Evolutionary conservation across 2,329 filamentous ascomycete genomes (phyloP), one percentile per base, ranked within the genome.

Genomic region (Alternaria sp.): DNA sequence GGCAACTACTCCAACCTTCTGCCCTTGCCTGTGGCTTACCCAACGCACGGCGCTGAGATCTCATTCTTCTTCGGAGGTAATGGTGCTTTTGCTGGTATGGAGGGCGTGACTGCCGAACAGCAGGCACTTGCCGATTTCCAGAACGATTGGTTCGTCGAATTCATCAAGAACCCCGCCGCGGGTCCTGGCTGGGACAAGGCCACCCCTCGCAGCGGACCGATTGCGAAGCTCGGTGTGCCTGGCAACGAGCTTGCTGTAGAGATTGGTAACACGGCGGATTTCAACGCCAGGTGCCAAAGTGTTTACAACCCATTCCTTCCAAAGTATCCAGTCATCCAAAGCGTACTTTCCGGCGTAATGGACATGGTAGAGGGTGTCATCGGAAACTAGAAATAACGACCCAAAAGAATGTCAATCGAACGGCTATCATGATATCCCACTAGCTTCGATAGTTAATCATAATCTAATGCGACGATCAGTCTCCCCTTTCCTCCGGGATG

Each of bases 11-110:
- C 80, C 58, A 82, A 62, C 30, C 18, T 54, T 1, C 3, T 49
- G 30, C 60, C 58, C 34, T 53, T 79, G 9, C 73, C 76, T 10
- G 73, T 74, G 27, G 69, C 70, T 1, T 74, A 73, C n/a, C 76
- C 78, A 6, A 80, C 78, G 2, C 79, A 81, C 46, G 79, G 78
- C 22, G 78, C 75, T 10, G 78, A 83, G 60, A 79, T 83, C 0
- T 79, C 81, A n/a, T 83, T 82, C 70, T 83, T 82, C 71, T 75
- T 81, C 38, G 81, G 81, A 16, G 81, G 81, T 7, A 82, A 82
- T 32, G 80, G 81, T 60, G 81, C 78, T 60, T 83, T 83, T 55
- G 66, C 69, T 12, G 61, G 66, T 0, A 50, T 67, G 14, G 65
- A 79, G 0, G 68, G 64, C 7, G 79, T 82, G 12, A 82, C 80